A percentile compares a stretch with the other conserved stretches of the same genome.
These are phyloP conservation scores for Gentiana macrophylla DNA, from an alignment of 257 asterid genomes.

Conservation along the genomic window DNA sequence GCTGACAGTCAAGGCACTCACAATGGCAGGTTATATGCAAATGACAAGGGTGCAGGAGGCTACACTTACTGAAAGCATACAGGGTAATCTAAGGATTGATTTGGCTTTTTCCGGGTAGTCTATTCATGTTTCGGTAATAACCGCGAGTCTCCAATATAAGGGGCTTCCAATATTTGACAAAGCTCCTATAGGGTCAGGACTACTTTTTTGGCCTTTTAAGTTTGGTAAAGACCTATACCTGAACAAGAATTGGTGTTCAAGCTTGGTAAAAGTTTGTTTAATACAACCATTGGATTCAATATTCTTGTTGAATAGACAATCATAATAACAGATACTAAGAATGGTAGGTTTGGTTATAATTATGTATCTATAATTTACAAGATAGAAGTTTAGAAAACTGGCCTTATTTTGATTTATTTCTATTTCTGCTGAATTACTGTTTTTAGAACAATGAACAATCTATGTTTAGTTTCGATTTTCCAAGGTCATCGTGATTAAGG, in stretches of 20 bases:
- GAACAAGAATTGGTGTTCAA: neutral
- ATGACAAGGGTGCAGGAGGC: conserved; percentile 93
- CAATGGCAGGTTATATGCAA: conserved; percentile 77
- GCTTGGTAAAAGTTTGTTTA: neutral
- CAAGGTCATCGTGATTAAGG: neutral
- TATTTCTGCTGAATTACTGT: neutral
- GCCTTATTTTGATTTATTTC: neutral
- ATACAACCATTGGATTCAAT: too few species aligned
- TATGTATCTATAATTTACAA: neutral
- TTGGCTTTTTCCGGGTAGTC: neutral
- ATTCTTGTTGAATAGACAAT: neutral
- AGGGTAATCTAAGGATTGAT: conserved; percentile 34
- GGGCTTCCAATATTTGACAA: too few species aligned
- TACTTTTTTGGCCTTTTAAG: too few species aligned
- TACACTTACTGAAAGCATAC: conserved; percentile 60
- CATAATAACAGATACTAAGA: neutral
- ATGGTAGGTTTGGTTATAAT: neutral
- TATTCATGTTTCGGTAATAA: too few species aligned
- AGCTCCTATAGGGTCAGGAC: too few species aligned
- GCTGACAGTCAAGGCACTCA: conserved; percentile 62
- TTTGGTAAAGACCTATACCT: neutral
- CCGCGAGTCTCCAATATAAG: too few species aligned
- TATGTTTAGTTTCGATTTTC: neutral
- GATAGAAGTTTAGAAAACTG: neutral
- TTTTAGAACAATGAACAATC: neutral